Evolutionary conservation across 164 flowering plant species (phyloP).

Genomic region (Protea cynaroides): DNA sequence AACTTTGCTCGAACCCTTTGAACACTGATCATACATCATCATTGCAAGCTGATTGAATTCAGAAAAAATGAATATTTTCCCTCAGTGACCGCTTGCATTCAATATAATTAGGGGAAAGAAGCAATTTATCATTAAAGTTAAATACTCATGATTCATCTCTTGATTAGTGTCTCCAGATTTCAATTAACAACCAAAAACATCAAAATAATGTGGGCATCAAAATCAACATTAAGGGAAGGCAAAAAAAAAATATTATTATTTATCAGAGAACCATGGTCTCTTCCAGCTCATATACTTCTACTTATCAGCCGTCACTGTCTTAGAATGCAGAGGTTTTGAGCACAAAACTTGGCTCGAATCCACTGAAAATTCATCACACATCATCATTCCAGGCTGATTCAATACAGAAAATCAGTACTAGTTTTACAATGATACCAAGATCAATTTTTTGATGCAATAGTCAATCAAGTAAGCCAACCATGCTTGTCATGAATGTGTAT

Average conservation of each 20-base stretch:
- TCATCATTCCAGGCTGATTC: constrained; percentile 13
- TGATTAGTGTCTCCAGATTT: constrained; percentile 8
- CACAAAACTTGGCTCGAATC: too few relatives aligned
- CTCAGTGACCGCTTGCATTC: constrained; percentile 4
- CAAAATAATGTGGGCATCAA: too few relatives aligned
- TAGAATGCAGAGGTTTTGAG: too few relatives aligned
- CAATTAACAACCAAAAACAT: too few relatives aligned
- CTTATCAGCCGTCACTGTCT: too few relatives aligned
- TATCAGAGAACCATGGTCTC: constrained; percentile 15
- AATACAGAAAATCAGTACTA: constrained; percentile 6
- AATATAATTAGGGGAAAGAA: background rate
- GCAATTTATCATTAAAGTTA: background rate
- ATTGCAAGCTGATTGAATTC: constrained; percentile 35
- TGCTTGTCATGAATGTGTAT: too few relatives aligned
- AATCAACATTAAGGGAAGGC: background rate
- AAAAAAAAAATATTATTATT: background rate
- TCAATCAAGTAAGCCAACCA: too few relatives aligned
- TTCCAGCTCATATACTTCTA: constrained; percentile 28
- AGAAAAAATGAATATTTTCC: constrained; percentile 13
- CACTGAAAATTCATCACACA: constrained; percentile 10
- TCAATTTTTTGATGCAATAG: too few relatives aligned
- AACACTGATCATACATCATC: constrained; percentile 34
- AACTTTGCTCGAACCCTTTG: constrained; percentile 21
- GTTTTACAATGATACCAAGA: background rate
- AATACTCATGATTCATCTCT: background rate